Base-by-base conservation (phyloP, 2,329 filamentous ascomycete species). In the Aspergillus eucalypticola region DNA sequence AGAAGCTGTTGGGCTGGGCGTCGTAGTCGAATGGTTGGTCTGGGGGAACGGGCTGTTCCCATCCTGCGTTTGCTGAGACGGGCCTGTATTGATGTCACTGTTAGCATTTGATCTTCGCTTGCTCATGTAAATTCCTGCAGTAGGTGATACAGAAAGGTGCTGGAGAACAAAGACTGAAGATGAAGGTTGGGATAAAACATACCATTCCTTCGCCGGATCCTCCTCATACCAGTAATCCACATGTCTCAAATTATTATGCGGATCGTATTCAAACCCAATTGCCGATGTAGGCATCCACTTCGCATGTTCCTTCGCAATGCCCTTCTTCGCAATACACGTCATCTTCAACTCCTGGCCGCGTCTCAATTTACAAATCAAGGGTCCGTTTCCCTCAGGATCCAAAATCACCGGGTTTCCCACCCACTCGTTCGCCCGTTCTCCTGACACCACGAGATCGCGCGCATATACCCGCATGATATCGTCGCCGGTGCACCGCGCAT, bases 301-400 rank as follows among this genome's bases (percentile, higher is more conserved):
- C 8, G 95, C 91, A 78, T 99, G 95, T 76, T 99, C 95, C 82
- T 99, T 99, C 39, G 94, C 93, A 66, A 98, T 98, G 1, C 95
- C 95, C 83, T 98, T 98, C 83, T 96, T 97, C 54, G 94, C 95
- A 66, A 97, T 90, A 74, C 94, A 98, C 63, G 86, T 90, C 72
- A 99, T 86, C 75, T 92, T 89, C 62, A 99, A 81, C 77, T 96
- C 92, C 79, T 99, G 95, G 2, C 90, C 92, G 72, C 89, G 90
- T 60, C 94, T 85, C 73, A 99, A 81, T 82, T 98, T 98, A 71
- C 90, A 91, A 66, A 99, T 94, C 67, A 98, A 83, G 48, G 90
- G 86, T 1, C 95, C 95, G 59, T 90, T 86, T 10, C 88, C 88
- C 54, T 94, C 90, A 0, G 89, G 85, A 74, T 99, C 94, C 48